phyloP scores from a whole-genome alignment of 371 early-diverging fungal species.

The Coemansia sp. region DNA sequence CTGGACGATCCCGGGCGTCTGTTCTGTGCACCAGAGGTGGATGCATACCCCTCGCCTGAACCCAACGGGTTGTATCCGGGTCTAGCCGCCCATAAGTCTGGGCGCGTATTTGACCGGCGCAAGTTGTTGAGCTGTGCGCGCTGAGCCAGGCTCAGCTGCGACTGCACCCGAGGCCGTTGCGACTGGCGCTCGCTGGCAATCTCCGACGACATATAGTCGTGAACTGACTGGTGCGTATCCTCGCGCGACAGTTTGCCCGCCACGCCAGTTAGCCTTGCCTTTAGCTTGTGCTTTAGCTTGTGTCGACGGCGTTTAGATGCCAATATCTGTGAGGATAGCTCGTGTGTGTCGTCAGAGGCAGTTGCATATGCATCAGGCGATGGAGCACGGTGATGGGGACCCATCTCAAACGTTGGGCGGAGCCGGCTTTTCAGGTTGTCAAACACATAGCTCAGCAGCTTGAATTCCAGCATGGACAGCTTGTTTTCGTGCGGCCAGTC shows the following conservation, averaged over 20 bases:
- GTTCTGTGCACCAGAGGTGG: not conserved
- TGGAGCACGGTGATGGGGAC: not conserved
- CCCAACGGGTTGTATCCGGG: too few species aligned
- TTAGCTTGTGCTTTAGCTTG: not conserved
- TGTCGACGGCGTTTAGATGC: not conserved
- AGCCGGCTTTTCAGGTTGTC: slow-evolving; percentile 9
- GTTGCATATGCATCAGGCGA: not conserved
- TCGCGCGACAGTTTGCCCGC: slow-evolving; percentile 8
- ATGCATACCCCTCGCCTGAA: not conserved
- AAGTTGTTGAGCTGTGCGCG: not conserved
- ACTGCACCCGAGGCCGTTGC: not conserved
- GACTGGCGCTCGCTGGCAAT: slow-evolving; percentile 6
- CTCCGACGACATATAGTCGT: slow-evolving; percentile 20
- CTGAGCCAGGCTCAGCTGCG: not conserved
- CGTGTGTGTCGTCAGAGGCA: not conserved
- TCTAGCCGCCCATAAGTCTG: not conserved
- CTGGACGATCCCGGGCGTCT: slow-evolving; percentile 1
- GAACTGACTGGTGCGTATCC: slow-evolving; percentile 11
- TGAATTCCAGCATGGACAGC: slow-evolving; percentile 37
- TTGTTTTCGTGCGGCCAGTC: slow-evolving; percentile 12
- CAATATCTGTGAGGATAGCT: too few species aligned
- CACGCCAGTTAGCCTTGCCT: slow-evolving; percentile 1
- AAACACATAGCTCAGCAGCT: slow-evolving; percentile 26
- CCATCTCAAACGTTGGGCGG: not conserved
- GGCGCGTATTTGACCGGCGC: not conserved